Evolutionary conservation across 129 eudicot genomes (phyloP).

Genomic region (Arctium minus): DNA sequence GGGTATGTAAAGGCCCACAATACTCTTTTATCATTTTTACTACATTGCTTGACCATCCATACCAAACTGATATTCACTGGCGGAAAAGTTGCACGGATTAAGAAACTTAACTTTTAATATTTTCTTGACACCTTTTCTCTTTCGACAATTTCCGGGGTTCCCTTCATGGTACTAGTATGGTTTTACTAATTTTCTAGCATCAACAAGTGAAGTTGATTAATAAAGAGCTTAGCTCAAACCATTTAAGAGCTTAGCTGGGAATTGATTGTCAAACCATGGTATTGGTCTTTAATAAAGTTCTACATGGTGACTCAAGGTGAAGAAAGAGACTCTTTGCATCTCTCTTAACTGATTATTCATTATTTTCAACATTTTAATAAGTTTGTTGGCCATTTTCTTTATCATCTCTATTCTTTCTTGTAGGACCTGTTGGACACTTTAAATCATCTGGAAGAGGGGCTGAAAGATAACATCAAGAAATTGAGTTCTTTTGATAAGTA

Average conservation of each 20-base stretch:
- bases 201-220: neutral
- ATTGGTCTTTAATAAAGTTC: neutral
- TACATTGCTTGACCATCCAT: no score
- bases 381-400: neutral
- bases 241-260: neutral
- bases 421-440: constrained; percentile 96
- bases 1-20: no score
- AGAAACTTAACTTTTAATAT: no score
- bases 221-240: neutral
- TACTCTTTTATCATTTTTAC: no score
- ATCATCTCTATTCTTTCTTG: neutral
- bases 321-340: neutral
- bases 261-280: neutral
- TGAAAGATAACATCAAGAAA: constrained; percentile 73
- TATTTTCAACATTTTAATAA: neutral
- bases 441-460: constrained; percentile 89
- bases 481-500: constrained; percentile 78
- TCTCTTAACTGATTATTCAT: neutral
- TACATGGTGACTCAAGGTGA: neutral
- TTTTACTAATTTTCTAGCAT: no score
- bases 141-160: no score
- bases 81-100: no score
- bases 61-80: no score
- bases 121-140: no score
- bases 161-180: no score